Percentiles rank a stretch among this genome's conserved stretches.
Evolutionary conservation across 257 asterid genomes (phyloP).

Genomic region (Plantago ovata): DNA sequence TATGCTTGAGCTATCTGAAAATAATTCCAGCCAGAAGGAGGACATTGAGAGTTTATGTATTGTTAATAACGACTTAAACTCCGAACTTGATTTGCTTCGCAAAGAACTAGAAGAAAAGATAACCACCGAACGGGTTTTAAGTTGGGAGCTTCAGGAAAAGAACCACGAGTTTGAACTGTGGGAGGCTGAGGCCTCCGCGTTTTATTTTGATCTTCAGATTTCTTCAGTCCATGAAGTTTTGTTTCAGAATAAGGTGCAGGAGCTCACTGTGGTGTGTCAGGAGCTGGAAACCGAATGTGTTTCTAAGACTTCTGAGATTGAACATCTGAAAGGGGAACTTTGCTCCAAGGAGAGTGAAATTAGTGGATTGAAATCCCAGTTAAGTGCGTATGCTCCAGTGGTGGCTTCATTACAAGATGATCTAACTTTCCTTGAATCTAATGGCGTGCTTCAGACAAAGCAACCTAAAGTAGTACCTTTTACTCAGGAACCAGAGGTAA

Average conservation of each 20-base stretch:
- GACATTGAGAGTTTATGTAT: constrained; percentile 53
- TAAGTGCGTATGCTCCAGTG: constrained; percentile 56
- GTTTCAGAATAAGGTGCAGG: constrained; percentile 67
- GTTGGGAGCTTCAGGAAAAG: constrained; percentile 56
- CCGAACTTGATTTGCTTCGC: constrained; percentile 50
- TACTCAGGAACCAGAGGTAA: constrained; percentile 58
- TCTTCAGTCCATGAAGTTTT: constrained; percentile 65
- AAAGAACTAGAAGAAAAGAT: constrained; percentile 58
- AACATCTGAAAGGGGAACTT: constrained; percentile 52
- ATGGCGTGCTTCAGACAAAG: constrained; percentile 49
- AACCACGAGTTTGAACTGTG: constrained; percentile 62
- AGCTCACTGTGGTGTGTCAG: constrained; percentile 56
- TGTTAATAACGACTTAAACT: constrained; percentile 43
- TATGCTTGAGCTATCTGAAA: constrained; percentile 40
- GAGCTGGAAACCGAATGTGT: constrained; percentile 40
- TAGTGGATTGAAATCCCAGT: constrained; percentile 47
- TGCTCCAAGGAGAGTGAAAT: constrained; percentile 54
- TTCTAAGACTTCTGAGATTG: constrained; percentile 52
- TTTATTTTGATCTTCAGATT: constrained; percentile 79
- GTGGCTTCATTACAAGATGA: constrained; percentile 61
- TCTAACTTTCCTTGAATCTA: constrained; percentile 59
- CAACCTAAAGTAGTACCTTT: constrained; percentile 24
- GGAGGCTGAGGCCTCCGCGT: constrained; percentile 81
- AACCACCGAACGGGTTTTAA: constrained; percentile 45
- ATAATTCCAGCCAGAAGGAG: constrained; percentile 40